Evolutionary conservation across 306 rosid species (phyloP), one percentile per base, ranked within the genome.

Genomic region (Prinsepia uniflora): DNA sequence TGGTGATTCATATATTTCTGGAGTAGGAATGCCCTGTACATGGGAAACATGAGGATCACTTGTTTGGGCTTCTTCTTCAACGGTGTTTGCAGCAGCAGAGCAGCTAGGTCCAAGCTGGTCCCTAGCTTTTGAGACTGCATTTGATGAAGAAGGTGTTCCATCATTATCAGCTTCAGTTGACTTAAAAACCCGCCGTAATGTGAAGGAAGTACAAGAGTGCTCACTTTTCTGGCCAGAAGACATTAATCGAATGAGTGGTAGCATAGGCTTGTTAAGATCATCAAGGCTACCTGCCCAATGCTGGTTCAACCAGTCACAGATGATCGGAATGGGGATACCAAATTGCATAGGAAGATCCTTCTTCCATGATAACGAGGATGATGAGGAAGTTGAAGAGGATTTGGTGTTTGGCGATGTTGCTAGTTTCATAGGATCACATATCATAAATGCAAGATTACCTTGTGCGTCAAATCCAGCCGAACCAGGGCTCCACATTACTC

Each of bases 221-320:
- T 95, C 99, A 66, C 96, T 95, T 78, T 82, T 95, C 34, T 79
- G 91, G 42, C 96, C 96, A 0, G 89, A 47, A 18, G 99, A 89
- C 99, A 91, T 89, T 76, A 95, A 81, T 14, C 97, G 87, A 41
- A 91, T 95, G 68, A 95, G 84, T 3, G 97, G 99, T 76, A 87
- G 69, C 75, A 89, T 91, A 9, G 99, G 99, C 73, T 95, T 95
- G 89, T 87, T 91, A 71, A 95, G 97, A 40, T 95, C 99, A 53
- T 95, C 97, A 42, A 95, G 97, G 79, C 85, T 91, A 20, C 99
- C 99, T 76, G 91, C 99, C 99, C 99, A 95, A 19, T 95, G 97
- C 86, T 95, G 96, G 79, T 95, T 89, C 79, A 95, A 83, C 99
- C 99, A 95, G 82, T 89, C 97, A 78, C 87, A 89, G 64, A 95